Percentiles rank a stretch among this genome's conserved stretches.
Evolutionary conservation across 176 grass and related monocot genomes (phyloP).

Genomic region (Aechmea fasciata): DNA sequence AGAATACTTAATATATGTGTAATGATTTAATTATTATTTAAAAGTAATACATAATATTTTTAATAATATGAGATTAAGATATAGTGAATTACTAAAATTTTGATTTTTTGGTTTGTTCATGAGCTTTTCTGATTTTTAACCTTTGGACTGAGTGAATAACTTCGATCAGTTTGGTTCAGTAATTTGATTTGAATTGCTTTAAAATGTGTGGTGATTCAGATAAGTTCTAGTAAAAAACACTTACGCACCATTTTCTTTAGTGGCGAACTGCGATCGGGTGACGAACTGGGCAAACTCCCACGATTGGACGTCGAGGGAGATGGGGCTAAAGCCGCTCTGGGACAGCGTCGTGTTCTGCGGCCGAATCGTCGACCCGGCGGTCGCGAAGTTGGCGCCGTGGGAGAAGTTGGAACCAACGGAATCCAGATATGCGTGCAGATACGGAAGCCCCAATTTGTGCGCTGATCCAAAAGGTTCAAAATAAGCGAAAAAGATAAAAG

Average conservation of each 20-base stretch:
- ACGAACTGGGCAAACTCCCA: slow-evolving; percentile 87
- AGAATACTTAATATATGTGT: no score
- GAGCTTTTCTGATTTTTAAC: no score
- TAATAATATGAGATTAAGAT: no score
- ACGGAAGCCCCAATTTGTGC: slow-evolving; percentile 59
- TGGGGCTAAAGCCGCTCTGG: slow-evolving; percentile 67
- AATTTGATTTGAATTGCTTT: no score
- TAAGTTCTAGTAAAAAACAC: neutral
- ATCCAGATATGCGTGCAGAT: slow-evolving; percentile 74
- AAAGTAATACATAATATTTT: no score
- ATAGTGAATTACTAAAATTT: no score
- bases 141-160: no score
- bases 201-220: no score
- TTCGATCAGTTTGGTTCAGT: no score
- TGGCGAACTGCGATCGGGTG: slow-evolving; percentile 51
- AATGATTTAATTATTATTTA: no score
- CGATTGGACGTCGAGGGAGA: slow-evolving; percentile 79
- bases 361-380: slow-evolving; percentile 72
- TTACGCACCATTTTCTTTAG: slow-evolving; percentile 35
- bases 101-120: no score
- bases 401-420: slow-evolving; percentile 78
- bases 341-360: slow-evolving; percentile 66
- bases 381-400: slow-evolving; percentile 88
- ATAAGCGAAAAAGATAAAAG: neutral
- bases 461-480: slow-evolving; percentile 25